Percentiles rank a stretch among this genome's conserved stretches.
phyloP scores from a whole-genome alignment of 768 basidiomycete genomes.

The Tephrocybe sp. region DNA sequence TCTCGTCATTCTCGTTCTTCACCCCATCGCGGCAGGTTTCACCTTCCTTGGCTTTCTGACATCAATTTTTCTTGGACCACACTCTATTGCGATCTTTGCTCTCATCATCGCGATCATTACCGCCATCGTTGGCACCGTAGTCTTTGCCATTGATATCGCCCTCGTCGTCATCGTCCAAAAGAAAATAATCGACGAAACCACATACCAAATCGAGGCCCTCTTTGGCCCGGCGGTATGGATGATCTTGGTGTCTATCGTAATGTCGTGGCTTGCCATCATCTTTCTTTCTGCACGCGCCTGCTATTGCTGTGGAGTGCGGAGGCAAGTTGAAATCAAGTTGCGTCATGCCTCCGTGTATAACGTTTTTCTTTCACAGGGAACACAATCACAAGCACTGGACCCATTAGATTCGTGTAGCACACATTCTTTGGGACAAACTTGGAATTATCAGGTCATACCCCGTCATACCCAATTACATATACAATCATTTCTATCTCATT shows the following conservation, averaged over 20 bases:
- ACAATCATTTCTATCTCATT: no score
- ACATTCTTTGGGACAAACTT: no score
- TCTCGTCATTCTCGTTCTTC: constrained; percentile 61
- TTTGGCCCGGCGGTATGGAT: constrained; percentile 79
- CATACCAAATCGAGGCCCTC: constrained; percentile 41
- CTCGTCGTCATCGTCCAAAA: constrained; percentile 53
- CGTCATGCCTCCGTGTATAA: neutral
- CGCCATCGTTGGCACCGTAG: constrained; percentile 51
- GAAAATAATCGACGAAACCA: constrained; percentile 39
- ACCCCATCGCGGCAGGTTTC: constrained; percentile 64
- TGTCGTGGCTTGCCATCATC: constrained; percentile 62
- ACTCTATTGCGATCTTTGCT: constrained; percentile 52
- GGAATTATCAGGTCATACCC: no score
- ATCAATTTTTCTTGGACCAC: constrained; percentile 61
- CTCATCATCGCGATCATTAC: constrained; percentile 60
- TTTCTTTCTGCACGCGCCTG: constrained; percentile 65
- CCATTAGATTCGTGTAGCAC: neutral
- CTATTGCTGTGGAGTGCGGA: constrained; percentile 65
- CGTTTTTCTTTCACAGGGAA: neutral
- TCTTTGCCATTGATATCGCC: constrained; percentile 64
- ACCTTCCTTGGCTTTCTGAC: constrained; percentile 52
- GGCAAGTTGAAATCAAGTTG: constrained; percentile 24
- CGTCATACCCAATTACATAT: no score
- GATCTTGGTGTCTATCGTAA: constrained; percentile 52
- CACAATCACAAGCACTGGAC: constrained; percentile 10